phyloP scores from a whole-genome alignment of 441 rosid species.

The Syzygium syzygioides region DNA sequence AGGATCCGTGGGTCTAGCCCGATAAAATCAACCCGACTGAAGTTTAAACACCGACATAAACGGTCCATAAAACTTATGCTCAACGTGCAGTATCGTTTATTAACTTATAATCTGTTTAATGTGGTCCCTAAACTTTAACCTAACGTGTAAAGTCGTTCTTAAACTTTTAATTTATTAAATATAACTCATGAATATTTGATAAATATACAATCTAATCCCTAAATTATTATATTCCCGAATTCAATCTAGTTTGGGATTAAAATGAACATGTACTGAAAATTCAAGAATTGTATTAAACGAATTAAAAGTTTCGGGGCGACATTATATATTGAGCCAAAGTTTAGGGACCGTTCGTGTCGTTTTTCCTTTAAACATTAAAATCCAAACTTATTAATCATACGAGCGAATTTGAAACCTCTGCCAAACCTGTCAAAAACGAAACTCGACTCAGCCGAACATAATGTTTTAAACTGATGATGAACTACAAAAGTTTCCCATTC shows the following conservation, averaged over 20 bases:
- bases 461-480: not conserved
- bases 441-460: not conserved
- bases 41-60: not conserved
- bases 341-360: not conserved
- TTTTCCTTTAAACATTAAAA: not conserved
- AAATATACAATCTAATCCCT: not conserved
- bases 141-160: accelerated
- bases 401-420: not conserved
- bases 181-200: accelerated
- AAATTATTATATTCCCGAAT: not conserved
- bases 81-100: accelerated
- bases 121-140: accelerated
- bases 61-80: not conserved
- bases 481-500: not conserved
- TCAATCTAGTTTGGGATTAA: not conserved
- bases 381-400: not conserved
- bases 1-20: not conserved
- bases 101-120: accelerated
- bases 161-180: accelerated
- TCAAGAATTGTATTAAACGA: not conserved
- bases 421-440: not conserved
- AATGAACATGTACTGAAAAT: not conserved
- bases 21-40: not conserved
- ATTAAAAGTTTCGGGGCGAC: not conserved
- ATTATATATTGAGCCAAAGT: not conserved